Percentiles rank a stretch among this genome's conserved stretches.
phyloP scores from a whole-genome alignment of 306 rosid species.

The Vigna mungo region DNA sequence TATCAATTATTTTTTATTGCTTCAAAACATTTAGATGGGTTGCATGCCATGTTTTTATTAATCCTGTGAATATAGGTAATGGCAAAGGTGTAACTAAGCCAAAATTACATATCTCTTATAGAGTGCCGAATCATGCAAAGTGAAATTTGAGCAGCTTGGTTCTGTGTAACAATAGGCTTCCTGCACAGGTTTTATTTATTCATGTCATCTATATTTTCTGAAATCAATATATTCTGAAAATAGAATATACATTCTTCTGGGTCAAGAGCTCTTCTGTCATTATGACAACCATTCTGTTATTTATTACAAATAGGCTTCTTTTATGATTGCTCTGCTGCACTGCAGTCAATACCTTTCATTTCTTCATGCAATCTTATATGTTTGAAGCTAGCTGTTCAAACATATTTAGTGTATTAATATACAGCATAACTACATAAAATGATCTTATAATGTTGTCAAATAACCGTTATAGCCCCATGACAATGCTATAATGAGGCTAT shows the following conservation, averaged over 20 bases:
- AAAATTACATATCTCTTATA: background rate
- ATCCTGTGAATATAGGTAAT: slow-evolving; percentile 1
- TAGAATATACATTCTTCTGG: background rate
- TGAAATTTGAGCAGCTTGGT: slow-evolving; percentile 2
- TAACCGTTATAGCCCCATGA: too few species aligned
- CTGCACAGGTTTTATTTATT: background rate
- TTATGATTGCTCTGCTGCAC: slow-evolving; percentile 27
- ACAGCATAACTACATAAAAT: background rate
- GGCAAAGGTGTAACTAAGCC: background rate
- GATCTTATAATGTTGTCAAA: background rate
- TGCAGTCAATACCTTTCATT: background rate
- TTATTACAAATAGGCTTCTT: slow-evolving; percentile 29
- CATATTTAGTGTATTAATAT: background rate
- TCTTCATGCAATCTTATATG: slow-evolving; percentile 14
- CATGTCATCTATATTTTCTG: background rate
- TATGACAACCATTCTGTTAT: slow-evolving; percentile 12
- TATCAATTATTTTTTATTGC: background rate
- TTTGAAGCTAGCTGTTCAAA: slow-evolving; percentile 30
- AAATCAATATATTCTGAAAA: slow-evolving; percentile 8
- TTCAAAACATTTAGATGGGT: background rate
- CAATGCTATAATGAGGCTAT: background rate
- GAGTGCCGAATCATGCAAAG: background rate
- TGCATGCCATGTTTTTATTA: slow-evolving; percentile 6
- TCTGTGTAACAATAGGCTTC: background rate
- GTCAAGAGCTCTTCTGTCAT: background rate